Evolutionary conservation across 2,329 filamentous ascomycete genomes (phyloP), one percentile per base, ranked within the genome.

Genomic region (Fusarium vanettenii): DNA sequence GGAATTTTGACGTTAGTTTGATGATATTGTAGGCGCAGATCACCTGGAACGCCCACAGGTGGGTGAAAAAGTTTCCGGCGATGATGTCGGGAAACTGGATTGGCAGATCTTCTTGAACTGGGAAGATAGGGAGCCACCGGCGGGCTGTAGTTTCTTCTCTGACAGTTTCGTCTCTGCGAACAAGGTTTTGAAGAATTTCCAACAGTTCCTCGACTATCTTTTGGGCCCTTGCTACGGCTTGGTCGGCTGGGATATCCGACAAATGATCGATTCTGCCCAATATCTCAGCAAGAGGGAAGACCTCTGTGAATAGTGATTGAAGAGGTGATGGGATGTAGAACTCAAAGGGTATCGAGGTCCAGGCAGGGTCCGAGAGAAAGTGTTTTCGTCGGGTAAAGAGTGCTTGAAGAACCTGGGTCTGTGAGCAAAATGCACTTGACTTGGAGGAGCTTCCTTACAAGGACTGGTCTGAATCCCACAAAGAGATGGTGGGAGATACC

Each of bases 401-500:
- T 8, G 60, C 48, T 22, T 68, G 48, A 20, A 71, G 33, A 20
- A 68, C 67, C 70, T 72, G 18, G 3, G 25, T 7, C 20, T 6
- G 37, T 11, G 2, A 10, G n/a, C 13, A 6, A 11, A 8, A 29
- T 13, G 18, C 35, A n/a, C 39, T 11, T 13, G 18, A 7, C 22
- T 11, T 3, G 11, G 16, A 16, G 9, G 6, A 11, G n/a, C 3
- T n/a, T 10, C 20, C 82, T 43, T 75, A 85, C 84, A 33, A 85
- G 72, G 7, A 83, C 71, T 8, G 84, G 83, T n/a, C 84, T 75
- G 57, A 83, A 83, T 0, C 84, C 85, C 2, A 83, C 74, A 60
- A 85, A 86, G 0, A 86, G 73, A 37, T 77, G 79, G 52, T 86
- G 84, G 0, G 82, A 71, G n/a, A 80, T 66, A 1, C 82, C 84